Base-by-base conservation (phyloP, 2,329 filamentous ascomycete species). In the Aspergillus spinulosporus region DNA sequence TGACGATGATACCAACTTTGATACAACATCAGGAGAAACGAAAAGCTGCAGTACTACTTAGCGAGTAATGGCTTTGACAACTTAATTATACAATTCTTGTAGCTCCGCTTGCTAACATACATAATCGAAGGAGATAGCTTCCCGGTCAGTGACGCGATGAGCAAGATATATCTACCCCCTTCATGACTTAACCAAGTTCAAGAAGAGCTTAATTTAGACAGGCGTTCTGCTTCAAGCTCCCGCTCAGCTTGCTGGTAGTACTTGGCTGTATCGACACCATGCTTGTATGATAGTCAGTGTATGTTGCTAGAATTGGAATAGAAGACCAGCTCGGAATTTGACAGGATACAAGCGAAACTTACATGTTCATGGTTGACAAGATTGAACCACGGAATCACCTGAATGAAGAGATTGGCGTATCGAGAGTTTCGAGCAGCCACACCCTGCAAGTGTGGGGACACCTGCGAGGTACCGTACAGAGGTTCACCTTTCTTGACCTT, bases 201-300 rank as follows among this genome's bases (percentile, higher is more conserved):
- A 58, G 66, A 66, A 47, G 58, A 58, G 57, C 61, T 65, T 58
- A 46, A 14, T 31, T 71, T 72, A 51, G 66, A 70, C 59, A 72
- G 66, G 58, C 78, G 79, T 80, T 96, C 92, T 39, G 86, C 87
- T 78, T 96, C 94, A 68, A 99, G 78, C 76, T 99, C 94, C 74
- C 88, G 82, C 82, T 99, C 94, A 5, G 94, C 94, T 75, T 96
- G 91, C 73, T 88, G 88, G 77, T 96, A 99, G 80, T 99, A 99
- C 80, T 99, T 99, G 63, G 93, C 92, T 34, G 94, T 99, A 74
- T 99, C 94, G 57, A 99, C 90, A 66, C 94, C 94, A 74, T 99
- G 94, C 84, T 95, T 57, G 44, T 45, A 37, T 29, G 37, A 21
- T 49, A 52, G 57, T 66, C 55, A 68, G 57, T 44, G 21, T 21